Evolutionary conservation across 2,329 filamentous ascomycete species (phyloP).

Genomic region (Fusarium sp.): DNA sequence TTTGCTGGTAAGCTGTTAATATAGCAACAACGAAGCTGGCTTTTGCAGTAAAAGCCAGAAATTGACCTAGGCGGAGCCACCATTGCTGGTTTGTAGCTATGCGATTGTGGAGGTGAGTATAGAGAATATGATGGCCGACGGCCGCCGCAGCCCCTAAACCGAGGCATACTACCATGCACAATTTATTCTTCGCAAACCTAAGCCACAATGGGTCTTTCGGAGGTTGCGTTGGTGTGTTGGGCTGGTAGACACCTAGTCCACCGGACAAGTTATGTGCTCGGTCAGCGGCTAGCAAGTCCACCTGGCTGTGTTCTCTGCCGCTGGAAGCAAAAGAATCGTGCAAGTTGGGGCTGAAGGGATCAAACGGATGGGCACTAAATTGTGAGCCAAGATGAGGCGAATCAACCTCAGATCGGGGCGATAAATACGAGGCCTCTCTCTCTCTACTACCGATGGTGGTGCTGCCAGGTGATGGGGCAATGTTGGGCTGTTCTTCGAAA

Average conservation of each 20-base stretch:
- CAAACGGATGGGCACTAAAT: background rate
- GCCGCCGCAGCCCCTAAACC: conserved; percentile 6
- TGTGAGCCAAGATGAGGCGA: background rate
- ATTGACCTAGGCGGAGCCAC: conserved; percentile 24
- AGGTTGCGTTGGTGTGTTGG: background rate
- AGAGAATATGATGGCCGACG: conserved; percentile 16
- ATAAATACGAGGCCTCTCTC: background rate
- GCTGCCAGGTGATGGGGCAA: background rate
- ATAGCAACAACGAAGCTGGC: conserved; percentile 15
- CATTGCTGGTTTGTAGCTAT: conserved; percentile 20
- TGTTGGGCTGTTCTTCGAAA: background rate
- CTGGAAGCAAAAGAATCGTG: background rate
- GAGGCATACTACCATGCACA: conserved; percentile 20
- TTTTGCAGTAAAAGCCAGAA: conserved; percentile 19
- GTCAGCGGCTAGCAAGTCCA: background rate
- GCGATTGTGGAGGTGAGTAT: conserved; percentile 8
- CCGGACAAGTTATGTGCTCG: background rate
- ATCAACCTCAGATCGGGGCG: conserved; percentile 2
- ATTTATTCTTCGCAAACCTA: conserved; percentile 3
- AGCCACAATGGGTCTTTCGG: background rate
- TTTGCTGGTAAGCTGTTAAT: conserved; percentile 13
- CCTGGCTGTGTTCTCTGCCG: background rate
- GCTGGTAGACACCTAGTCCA: conserved; percentile 1
- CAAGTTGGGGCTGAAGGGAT: background rate
- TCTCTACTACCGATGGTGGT: background rate